phyloP scores from a whole-genome alignment of 2,329 filamentous ascomycete species.

The Trichophyton benhamiae region DNA sequence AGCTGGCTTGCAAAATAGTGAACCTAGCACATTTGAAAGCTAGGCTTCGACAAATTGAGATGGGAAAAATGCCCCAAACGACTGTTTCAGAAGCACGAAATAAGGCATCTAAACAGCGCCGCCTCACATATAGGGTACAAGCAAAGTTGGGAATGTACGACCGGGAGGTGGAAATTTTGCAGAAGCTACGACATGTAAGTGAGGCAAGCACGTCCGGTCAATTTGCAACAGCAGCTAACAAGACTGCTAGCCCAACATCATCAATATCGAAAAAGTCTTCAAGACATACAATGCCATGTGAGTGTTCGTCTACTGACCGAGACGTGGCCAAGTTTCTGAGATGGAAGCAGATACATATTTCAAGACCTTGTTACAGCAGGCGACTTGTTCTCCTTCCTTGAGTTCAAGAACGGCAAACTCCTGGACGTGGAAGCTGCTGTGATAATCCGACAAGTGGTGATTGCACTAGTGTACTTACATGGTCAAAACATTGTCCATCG shows the following conservation, averaged over 20 bases:
- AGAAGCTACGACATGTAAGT: conserved; percentile 41
- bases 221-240: background rate
- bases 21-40: conserved; percentile 23
- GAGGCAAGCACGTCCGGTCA: background rate
- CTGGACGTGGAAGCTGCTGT: conserved; percentile 41
- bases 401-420: conserved; percentile 37
- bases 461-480: conserved; percentile 49
- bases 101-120: background rate
- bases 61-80: background rate
- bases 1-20: conserved; percentile 37
- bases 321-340: conserved; percentile 10
- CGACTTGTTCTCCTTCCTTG: conserved; percentile 49
- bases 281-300: conserved; percentile 41
- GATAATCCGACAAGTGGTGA: conserved; percentile 44
- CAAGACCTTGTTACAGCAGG: conserved; percentile 49
- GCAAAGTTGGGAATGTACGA: conserved; percentile 14
- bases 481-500: conserved; percentile 44
- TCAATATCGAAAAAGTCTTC: conserved; percentile 45
- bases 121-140: conserved; percentile 4
- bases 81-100: too few relatives aligned
- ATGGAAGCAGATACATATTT: conserved; percentile 43
- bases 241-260: conserved; percentile 43
- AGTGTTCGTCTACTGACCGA: conserved; percentile 12
- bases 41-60: conserved; percentile 8
- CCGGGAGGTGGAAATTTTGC: conserved; percentile 37